Evolutionary conservation across 1,139 yeast species (phyloP).

Genomic region (Yamadazyma diddensiae): DNA sequence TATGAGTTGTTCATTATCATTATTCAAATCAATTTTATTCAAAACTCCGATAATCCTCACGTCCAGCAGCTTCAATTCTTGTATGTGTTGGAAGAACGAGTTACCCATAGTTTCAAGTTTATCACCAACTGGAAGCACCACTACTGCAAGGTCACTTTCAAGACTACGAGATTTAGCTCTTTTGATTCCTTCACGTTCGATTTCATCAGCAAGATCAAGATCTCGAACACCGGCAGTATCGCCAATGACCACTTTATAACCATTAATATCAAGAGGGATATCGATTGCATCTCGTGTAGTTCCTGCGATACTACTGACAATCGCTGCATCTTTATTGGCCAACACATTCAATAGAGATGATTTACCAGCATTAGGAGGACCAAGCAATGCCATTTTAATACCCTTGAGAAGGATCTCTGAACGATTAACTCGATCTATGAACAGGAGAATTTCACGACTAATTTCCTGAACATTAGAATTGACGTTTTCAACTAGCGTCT

Average conservation of each 20-base stretch:
- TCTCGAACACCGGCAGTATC: constrained; percentile 92
- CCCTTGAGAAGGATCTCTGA: constrained; percentile 73
- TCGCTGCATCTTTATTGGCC: constrained; percentile 81
- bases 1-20: constrained; percentile 5
- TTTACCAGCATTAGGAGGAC: constrained; percentile 97
- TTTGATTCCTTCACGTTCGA: constrained; percentile 81
- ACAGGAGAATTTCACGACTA: constrained; percentile 42
- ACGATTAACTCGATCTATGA: constrained; percentile 49
- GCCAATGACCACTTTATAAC: constrained; percentile 78
- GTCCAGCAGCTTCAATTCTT: constrained; percentile 21
- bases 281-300: constrained; percentile 91
- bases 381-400: constrained; percentile 68
- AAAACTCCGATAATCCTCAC: constrained; percentile 44
- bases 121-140: constrained; percentile 44
- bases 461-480: constrained; percentile 39
- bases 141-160: constrained; percentile 59
- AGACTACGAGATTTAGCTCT: constrained; percentile 63
- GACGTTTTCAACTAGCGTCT: constrained; percentile 49
- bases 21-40: constrained; percentile 60
- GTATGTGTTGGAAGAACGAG: constrained; percentile 35
- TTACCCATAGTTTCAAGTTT: constrained; percentile 9
- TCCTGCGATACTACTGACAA: constrained; percentile 90
- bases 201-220: constrained; percentile 44
- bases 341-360: constrained; percentile 75
- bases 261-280: constrained; percentile 75